Evolutionary conservation across 129 eudicot species (phyloP).

Genomic region (Rutidosis leptorrhynchoides): DNA sequence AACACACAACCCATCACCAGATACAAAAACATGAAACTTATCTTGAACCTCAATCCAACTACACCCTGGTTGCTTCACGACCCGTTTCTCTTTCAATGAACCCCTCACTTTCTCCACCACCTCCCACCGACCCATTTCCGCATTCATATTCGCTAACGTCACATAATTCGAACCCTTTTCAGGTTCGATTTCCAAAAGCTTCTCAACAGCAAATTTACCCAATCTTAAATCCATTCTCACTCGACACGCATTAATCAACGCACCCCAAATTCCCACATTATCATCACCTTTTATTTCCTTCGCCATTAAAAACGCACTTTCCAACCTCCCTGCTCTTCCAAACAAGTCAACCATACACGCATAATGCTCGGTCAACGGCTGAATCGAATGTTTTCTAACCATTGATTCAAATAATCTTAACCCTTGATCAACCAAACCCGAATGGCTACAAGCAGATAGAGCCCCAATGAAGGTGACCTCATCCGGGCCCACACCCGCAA

Average conservation of each 20-base stretch:
- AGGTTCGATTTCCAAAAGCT: conserved; percentile 53
- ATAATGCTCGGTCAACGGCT: conserved; percentile 50
- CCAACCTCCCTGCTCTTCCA: conserved; percentile 56
- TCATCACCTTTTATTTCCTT: conserved; percentile 35
- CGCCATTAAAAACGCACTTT: conserved; percentile 40
- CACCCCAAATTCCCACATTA: conserved; percentile 59
- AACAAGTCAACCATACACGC: conserved; percentile 60
- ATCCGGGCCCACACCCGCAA: conserved; percentile 44
- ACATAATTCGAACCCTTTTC: conserved; percentile 40
- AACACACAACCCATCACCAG: conserved; percentile 22
- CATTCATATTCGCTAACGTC: conserved; percentile 48
- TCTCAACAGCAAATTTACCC: conserved; percentile 44
- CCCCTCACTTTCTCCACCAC: conserved; percentile 49
- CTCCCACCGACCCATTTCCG: conserved; percentile 54
- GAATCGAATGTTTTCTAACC: conserved; percentile 35
- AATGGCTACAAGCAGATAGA: conserved; percentile 58
- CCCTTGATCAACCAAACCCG: conserved; percentile 46
- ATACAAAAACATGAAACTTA: conserved; percentile 37
- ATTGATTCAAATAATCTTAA: conserved; percentile 36
- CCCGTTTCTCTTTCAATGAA: conserved; percentile 33
- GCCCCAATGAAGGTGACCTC: conserved; percentile 49
- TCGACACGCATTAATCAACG: conserved; percentile 45
- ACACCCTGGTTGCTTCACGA: conserved; percentile 50
- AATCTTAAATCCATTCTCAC: conserved; percentile 37
- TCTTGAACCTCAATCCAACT: conserved; percentile 60